phyloP scores from a whole-genome alignment of 441 rosid genomes.

The Mallotus repandus region DNA sequence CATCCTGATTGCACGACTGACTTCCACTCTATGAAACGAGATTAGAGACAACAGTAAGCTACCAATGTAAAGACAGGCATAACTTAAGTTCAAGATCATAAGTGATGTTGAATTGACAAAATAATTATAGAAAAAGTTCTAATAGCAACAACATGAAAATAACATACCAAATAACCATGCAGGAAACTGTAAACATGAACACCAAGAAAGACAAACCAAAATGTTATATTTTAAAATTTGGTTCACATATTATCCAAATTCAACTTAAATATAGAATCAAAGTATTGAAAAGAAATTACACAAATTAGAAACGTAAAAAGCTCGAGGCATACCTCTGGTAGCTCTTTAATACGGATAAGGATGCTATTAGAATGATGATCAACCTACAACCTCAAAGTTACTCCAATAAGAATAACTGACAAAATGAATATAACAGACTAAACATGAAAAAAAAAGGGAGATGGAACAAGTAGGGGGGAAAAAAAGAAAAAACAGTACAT shows the following conservation, averaged over 20 bases:
- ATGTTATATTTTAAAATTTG: no score
- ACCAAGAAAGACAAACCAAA: background rate
- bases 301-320: background rate
- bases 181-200: background rate
- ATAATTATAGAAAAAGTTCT: background rate
- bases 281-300: background rate
- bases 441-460: background rate
- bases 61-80: no score
- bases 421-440: background rate
- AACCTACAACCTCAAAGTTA: slow-evolving; percentile 7
- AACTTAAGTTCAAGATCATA: no score
- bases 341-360: slow-evolving; percentile 23
- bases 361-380: background rate
- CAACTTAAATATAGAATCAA: background rate
- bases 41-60: no score
- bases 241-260: no score
- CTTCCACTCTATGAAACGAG: no score
- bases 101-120: background rate
- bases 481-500: no score
- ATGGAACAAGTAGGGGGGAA: no score
- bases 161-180: no score
- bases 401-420: background rate
- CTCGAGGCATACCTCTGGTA: slow-evolving; percentile 16
- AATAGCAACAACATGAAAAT: no score
- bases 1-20: no score